A percentile compares a stretch with the other conserved stretches of the same genome.
Evolutionary conservation across 2,329 filamentous ascomycete species (phyloP).

Genomic region (Tolypocladium capitatum): DNA sequence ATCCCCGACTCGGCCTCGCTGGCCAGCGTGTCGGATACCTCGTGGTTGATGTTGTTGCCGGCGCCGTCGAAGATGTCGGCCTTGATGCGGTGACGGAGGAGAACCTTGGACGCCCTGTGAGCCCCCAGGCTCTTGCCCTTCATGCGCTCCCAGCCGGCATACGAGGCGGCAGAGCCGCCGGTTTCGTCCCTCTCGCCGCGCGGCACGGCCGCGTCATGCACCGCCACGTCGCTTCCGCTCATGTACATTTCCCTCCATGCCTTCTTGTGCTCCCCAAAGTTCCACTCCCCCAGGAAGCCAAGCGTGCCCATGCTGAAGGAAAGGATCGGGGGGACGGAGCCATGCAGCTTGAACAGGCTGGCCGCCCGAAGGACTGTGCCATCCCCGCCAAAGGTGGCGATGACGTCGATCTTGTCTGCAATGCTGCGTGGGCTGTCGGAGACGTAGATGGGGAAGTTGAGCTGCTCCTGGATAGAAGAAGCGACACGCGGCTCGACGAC

Average conservation of each 20-base stretch:
- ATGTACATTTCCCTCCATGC: constrained; percentile 91
- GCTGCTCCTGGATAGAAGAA: constrained; percentile 50
- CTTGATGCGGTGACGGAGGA: constrained; percentile 75
- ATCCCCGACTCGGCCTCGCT: constrained; percentile 29
- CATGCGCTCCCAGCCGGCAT: constrained; percentile 53
- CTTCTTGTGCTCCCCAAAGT: constrained; percentile 81
- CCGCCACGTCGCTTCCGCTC: constrained; percentile 44
- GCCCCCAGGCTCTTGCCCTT: constrained; percentile 72
- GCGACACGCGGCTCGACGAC: constrained; percentile 73
- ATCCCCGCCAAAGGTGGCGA: constrained; percentile 84
- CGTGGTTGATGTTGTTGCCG: constrained; percentile 45
- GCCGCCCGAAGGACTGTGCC: constrained; percentile 24
- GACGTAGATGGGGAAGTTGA: constrained; percentile 64
- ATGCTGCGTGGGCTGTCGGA: constrained; percentile 38
- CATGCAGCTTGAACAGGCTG: constrained; percentile 58
- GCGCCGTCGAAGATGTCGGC: constrained; percentile 69
- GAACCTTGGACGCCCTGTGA: constrained; percentile 60
- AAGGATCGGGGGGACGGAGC: constrained; percentile 75
- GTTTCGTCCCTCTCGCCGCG: constrained; percentile 14
- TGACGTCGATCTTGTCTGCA: constrained; percentile 72
- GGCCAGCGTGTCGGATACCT: constrained; percentile 31
- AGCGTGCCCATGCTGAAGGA: constrained; percentile 96
- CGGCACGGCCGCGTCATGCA: constrained; percentile 28
- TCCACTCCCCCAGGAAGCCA: constrained; percentile 93
- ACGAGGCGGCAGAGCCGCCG: constrained; percentile 4